Evolutionary conservation across 352 stramenopile species (phyloP).

Genomic region (Detonula confervacea): DNA sequence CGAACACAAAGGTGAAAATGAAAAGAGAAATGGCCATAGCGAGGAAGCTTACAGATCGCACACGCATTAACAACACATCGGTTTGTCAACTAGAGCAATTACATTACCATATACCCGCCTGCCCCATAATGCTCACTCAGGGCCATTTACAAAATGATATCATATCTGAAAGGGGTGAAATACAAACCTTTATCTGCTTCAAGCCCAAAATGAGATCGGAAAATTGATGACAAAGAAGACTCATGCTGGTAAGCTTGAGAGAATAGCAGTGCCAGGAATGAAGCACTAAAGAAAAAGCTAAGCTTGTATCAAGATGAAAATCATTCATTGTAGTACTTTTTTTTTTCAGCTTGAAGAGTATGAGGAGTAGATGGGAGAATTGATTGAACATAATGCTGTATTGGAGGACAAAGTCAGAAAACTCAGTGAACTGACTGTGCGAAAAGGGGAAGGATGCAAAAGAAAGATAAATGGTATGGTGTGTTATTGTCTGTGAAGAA

Average conservation of each 20-base stretch:
- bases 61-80: no score
- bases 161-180: slow-evolving; percentile 14
- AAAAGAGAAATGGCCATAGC: no score
- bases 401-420: slow-evolving; percentile 39
- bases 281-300: slow-evolving; percentile 40
- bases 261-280: slow-evolving; percentile 38
- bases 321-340: neutral
- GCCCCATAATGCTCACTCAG: no score
- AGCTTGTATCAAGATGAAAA: slow-evolving; percentile 28
- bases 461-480: slow-evolving; percentile 35
- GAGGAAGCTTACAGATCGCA: no score
- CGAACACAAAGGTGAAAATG: no score
- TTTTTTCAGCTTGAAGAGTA: slow-evolving; percentile 23
- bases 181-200: slow-evolving; percentile 34
- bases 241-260: slow-evolving; percentile 41
- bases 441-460: slow-evolving; percentile 14
- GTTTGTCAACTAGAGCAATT: no score
- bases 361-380: slow-evolving; percentile 19
- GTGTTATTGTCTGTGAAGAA: slow-evolving; percentile 22
- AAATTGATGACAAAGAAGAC: slow-evolving; percentile 21
- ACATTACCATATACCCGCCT: no score
- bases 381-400: slow-evolving; percentile 46
- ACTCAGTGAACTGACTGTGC: slow-evolving; percentile 15
- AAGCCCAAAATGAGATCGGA: slow-evolving; percentile 30
- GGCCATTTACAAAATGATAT: no score